Evolutionary conservation across 2,329 filamentous ascomycete species (phyloP).

Genomic region (Uncinocarpus reesii): DNA sequence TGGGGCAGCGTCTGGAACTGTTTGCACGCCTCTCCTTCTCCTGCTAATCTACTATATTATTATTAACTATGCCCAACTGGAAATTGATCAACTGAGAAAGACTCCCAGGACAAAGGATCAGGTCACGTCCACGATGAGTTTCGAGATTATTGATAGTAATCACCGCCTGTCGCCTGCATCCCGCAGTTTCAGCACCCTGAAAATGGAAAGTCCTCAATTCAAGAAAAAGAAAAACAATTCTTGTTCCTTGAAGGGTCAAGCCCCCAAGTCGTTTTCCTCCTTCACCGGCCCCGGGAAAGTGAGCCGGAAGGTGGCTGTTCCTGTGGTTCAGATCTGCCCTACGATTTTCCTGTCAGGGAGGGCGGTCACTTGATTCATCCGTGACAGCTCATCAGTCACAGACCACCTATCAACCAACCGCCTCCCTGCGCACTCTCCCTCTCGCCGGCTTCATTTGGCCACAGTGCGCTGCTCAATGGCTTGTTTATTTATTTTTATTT

Average conservation of each 20-base stretch:
- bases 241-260: no score
- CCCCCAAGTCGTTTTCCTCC: neutral
- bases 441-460: neutral
- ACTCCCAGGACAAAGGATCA: no score
- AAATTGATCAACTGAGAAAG: no score
- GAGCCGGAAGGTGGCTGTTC: slow-evolving; percentile 3
- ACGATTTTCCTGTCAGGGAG: slow-evolving; percentile 11
- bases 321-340: slow-evolving; percentile 10
- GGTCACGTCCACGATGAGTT: no score
- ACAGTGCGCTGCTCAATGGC: neutral
- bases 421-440: neutral
- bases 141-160: no score
- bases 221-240: no score
- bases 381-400: slow-evolving; percentile 12
- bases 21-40: neutral
- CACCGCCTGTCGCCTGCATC: no score
- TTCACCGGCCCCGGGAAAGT: slow-evolving; percentile 10
- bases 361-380: slow-evolving; percentile 11
- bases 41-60: no score
- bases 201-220: no score
- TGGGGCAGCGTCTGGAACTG: neutral
- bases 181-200: no score
- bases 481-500: neutral
- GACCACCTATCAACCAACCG: neutral
- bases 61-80: no score